Conservation (phyloP, 176 grass and related monocot genomes). For the Cymbopogon citratus region DNA sequence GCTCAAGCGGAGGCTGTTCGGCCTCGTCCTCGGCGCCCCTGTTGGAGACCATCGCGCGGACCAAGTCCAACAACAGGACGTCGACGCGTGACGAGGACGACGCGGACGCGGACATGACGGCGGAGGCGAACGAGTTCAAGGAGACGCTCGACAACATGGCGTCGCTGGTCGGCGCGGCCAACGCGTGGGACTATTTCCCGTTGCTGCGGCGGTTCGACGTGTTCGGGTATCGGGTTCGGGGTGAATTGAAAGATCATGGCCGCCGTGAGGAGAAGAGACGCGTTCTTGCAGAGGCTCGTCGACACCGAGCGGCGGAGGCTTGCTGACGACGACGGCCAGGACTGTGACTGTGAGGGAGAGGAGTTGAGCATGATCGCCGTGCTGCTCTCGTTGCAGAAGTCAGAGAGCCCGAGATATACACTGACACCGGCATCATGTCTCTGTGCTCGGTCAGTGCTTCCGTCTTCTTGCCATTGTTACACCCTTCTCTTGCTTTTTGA, state of each 20-base stretch:
- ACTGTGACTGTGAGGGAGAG: no score
- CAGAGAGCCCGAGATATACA: no score
- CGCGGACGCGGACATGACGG: slow-evolving; percentile 22
- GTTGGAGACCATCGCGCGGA: slow-evolving; percentile 40
- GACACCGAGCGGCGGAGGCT: no score
- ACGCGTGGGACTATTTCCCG: slow-evolving; percentile 30
- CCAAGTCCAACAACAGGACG: no score
- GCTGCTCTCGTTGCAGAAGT: no score
- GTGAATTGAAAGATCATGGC: background rate
- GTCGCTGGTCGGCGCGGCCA: background rate
- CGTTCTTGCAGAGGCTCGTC: no score
- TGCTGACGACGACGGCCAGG: no score
- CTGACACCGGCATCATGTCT: no score
- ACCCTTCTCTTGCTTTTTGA: no score
- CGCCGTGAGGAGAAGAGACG: no score
- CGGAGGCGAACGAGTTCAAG: slow-evolving; percentile 26
- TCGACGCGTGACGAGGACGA: background rate
- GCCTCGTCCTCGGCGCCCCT: slow-evolving; percentile 40
- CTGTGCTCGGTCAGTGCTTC: background rate
- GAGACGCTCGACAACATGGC: slow-evolving; percentile 24
- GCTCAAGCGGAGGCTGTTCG: slow-evolving; percentile 51
- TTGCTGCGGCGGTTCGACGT: slow-evolving; percentile 21
- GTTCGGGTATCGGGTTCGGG: background rate
- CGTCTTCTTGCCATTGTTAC: no score
- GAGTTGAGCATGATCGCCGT: no score